Percentiles rank a stretch among this genome's conserved stretches.
Conservation (phyloP, 2,329 filamentous ascomycete species). For the Penicillium sp. region DNA sequence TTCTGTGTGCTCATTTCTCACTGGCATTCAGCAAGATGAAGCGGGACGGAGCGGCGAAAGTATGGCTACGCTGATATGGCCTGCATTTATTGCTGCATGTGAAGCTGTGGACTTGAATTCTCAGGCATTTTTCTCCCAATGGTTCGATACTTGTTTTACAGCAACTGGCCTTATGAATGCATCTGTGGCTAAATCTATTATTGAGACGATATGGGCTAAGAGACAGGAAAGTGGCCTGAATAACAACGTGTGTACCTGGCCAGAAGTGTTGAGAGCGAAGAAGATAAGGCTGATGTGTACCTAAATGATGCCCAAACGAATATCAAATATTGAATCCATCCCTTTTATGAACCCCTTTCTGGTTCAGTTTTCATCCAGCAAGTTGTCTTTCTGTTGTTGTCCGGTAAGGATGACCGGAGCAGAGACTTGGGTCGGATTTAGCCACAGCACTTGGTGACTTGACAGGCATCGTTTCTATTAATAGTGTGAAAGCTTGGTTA, state of each 20-base stretch:
- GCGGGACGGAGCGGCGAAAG: neutral
- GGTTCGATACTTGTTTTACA: constrained; percentile 25
- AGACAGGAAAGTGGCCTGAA: constrained; percentile 12
- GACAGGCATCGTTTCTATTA: constrained; percentile 25
- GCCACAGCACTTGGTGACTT: constrained; percentile 30
- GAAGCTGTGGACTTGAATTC: constrained; percentile 22
- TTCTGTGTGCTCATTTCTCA: constrained; percentile 14
- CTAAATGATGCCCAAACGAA: constrained; percentile 4
- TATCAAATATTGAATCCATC: neutral
- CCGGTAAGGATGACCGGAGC: neutral
- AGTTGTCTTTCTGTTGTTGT: neutral
- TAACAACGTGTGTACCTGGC: constrained; percentile 22
- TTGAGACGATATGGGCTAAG: constrained; percentile 24
- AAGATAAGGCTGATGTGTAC: constrained; percentile 27
- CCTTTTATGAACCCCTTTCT: neutral
- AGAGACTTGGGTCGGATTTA: neutral
- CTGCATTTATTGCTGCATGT: constrained; percentile 30
- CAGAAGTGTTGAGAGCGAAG: constrained; percentile 25
- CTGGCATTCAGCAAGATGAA: constrained; percentile 14
- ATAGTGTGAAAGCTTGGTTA: neutral
- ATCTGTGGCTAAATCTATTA: constrained; percentile 20
- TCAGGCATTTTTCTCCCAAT: constrained; percentile 21
- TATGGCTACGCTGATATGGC: constrained; percentile 29
- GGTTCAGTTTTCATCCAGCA: neutral
- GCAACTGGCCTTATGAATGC: constrained; percentile 24